Percentiles rank a stretch among this genome's conserved stretches.
Conservation (phyloP, 306 rosid species). For the Quercus engelmannii region DNA sequence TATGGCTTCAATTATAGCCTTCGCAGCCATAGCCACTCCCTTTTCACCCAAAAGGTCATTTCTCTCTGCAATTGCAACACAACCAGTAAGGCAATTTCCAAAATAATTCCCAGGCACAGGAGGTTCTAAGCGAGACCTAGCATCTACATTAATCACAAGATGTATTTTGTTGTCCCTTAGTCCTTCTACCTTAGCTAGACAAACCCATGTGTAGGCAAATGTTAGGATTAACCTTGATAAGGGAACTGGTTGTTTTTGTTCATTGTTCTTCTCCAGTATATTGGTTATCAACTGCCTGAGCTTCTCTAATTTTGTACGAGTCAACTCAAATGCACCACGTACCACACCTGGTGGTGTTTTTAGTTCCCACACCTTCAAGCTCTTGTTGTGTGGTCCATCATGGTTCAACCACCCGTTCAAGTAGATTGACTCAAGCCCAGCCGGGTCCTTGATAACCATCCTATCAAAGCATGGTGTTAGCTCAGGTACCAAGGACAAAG, state of each 20-base stretch:
- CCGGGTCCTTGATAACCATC: not conserved
- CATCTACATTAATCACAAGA: constrained; percentile 6
- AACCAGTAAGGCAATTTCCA: constrained; percentile 17
- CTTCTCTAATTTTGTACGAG: not conserved
- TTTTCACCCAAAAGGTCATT: constrained; percentile 13
- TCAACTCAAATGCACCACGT: constrained; percentile 11
- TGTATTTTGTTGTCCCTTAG: not conserved
- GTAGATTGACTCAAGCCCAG: not conserved
- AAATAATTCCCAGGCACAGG: constrained; percentile 9
- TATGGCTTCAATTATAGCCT: constrained; percentile 16
- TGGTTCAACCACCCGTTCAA: not conserved
- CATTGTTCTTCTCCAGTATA: not conserved
- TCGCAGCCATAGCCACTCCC: constrained; percentile 17
- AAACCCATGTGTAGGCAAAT: constrained; percentile 23
- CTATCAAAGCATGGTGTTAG: constrained; percentile 3
- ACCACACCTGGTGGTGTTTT: not conserved
- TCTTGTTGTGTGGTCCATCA: constrained; percentile 8
- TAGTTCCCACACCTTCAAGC: not conserved
- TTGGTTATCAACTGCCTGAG: not conserved
- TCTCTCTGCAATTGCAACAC: not conserved
- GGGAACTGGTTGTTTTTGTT: not conserved
- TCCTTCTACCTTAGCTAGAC: constrained; percentile 21
- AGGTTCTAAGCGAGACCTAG: not conserved
- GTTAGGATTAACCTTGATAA: constrained; percentile 12
- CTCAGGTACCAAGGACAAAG: not conserved